Percentiles rank a stretch among this genome's conserved stretches.
Evolutionary conservation across 805 yeast species (phyloP).

Genomic region (Vanderwaltozyma verrucispora): DNA sequence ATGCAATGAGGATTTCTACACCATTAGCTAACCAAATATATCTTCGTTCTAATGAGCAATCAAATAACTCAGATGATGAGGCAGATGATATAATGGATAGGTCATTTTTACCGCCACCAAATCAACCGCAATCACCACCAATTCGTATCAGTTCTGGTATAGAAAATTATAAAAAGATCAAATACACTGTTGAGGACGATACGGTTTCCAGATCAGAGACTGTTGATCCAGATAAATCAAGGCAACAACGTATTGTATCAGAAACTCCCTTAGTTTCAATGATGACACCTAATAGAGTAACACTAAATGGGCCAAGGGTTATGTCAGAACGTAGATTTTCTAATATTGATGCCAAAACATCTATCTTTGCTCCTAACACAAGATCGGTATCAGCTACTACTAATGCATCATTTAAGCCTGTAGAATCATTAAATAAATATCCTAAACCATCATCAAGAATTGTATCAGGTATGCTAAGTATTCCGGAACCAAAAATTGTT

Average conservation of each 20-base stretch:
- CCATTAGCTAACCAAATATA: conserved; percentile 33
- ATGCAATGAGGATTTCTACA: conserved; percentile 28
- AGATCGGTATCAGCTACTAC: neutral
- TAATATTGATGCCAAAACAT: neutral
- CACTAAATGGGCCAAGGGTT: conserved; percentile 17
- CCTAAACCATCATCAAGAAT: conserved; percentile 26
- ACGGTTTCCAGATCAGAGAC: conserved; percentile 30
- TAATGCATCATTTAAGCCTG: neutral
- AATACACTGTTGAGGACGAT: conserved; percentile 24
- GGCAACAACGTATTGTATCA: conserved; percentile 25
- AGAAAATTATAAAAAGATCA: conserved; percentile 24
- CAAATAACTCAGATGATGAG: conserved; percentile 22
- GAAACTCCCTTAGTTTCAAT: conserved; percentile 25
- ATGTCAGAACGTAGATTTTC: conserved; percentile 16
- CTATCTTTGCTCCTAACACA: neutral
- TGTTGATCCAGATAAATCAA: conserved; percentile 30
- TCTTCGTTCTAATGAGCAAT: conserved; percentile 19
- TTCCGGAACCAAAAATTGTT: conserved; percentile 35
- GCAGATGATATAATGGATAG: conserved; percentile 27
- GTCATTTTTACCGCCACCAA: conserved; percentile 30
- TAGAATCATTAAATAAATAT: conserved; percentile 2
- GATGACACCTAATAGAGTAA: conserved; percentile 22
- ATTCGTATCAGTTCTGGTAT: conserved; percentile 30
- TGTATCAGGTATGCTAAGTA: conserved; percentile 35
- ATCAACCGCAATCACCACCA: conserved; percentile 30